Percentiles rank a stretch among this genome's conserved stretches.
phyloP scores from a whole-genome alignment of 1,284 basidiomycete genomes.

The Melampsora americana region DNA sequence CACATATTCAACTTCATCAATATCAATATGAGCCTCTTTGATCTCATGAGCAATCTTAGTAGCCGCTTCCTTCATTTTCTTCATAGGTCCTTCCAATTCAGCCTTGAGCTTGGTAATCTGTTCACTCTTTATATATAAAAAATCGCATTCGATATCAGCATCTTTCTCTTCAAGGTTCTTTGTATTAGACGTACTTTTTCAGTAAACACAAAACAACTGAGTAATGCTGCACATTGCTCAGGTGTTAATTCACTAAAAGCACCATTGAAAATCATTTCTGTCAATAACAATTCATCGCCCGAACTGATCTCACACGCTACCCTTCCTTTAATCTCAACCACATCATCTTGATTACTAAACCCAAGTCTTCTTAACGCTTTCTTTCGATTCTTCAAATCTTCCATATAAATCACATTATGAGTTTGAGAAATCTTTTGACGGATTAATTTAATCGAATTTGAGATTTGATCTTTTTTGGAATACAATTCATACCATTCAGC shows the following conservation, averaged over 20 bases:
- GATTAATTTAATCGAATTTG: slow-evolving; percentile 68
- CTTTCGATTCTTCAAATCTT: slow-evolving; percentile 94
- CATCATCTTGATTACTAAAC: slow-evolving; percentile 82
- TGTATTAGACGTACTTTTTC: slow-evolving; percentile 71
- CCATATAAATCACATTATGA: slow-evolving; percentile 88
- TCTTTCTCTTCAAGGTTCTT: neutral
- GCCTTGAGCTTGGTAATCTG: slow-evolving; percentile 81
- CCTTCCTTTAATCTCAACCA: slow-evolving; percentile 95
- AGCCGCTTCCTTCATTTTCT: slow-evolving; percentile 92
- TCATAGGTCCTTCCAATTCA: slow-evolving; percentile 83
- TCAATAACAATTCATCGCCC: slow-evolving; percentile 91
- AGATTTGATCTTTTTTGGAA: slow-evolving; percentile 71
- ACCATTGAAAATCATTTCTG: slow-evolving; percentile 96
- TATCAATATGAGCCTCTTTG: slow-evolving; percentile 79
- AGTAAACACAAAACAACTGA: slow-evolving; percentile 94
- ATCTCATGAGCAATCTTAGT: slow-evolving; percentile 91
- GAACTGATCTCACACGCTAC: slow-evolving; percentile 98
- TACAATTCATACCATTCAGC: slow-evolving; percentile 77
- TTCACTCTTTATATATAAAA: slow-evolving; percentile 66
- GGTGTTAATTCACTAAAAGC: slow-evolving; percentile 85
- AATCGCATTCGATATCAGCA: neutral
- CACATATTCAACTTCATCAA: slow-evolving; percentile 94
- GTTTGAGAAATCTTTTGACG: slow-evolving; percentile 83
- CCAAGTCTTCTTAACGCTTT: slow-evolving; percentile 86
- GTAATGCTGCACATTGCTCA: slow-evolving; percentile 84